phyloP scores from a whole-genome alignment of 1,284 basidiomycete genomes.

The Ustilago xerochloae region DNA sequence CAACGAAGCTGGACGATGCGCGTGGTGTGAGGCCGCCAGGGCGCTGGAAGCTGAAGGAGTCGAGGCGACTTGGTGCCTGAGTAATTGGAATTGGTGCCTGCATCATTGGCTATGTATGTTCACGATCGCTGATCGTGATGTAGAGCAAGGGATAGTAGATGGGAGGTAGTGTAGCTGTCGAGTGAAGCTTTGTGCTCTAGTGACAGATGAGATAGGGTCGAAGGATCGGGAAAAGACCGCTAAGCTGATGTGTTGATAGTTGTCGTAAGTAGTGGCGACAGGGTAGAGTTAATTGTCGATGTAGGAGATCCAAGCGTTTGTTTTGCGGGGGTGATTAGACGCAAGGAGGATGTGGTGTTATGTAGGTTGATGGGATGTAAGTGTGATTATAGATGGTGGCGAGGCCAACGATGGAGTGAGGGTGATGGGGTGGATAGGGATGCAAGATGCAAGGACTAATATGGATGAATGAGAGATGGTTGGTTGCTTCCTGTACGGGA shows the following conservation, averaged over 20 bases:
- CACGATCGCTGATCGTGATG: conserved; percentile 1
- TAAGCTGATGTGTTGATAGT: neutral
- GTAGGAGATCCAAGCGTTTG: neutral
- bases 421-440: neutral
- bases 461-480: conserved; percentile 10
- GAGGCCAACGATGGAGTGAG: conserved; percentile 1
- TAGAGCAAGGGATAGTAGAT: neutral
- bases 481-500: conserved; percentile 42
- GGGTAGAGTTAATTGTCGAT: neutral
- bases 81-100: conserved; percentile 53
- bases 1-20: conserved; percentile 50
- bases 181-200: neutral
- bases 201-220: neutral
- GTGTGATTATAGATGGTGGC: conserved; percentile 34
- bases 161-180: conserved; percentile 3
- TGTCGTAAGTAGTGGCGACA: neutral
- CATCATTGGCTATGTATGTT: conserved; percentile 34
- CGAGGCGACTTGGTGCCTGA: conserved; percentile 33
- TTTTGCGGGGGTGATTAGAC: conserved; percentile 3
- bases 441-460: conserved; percentile 3
- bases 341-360: conserved; percentile 6
- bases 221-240: neutral
- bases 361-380: neutral
- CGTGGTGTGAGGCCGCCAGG: conserved; percentile 46
- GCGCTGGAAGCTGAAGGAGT: conserved; percentile 45